phyloP scores from a whole-genome alignment of 805 yeast genomes.

The Cyberlindnera americana region DNA sequence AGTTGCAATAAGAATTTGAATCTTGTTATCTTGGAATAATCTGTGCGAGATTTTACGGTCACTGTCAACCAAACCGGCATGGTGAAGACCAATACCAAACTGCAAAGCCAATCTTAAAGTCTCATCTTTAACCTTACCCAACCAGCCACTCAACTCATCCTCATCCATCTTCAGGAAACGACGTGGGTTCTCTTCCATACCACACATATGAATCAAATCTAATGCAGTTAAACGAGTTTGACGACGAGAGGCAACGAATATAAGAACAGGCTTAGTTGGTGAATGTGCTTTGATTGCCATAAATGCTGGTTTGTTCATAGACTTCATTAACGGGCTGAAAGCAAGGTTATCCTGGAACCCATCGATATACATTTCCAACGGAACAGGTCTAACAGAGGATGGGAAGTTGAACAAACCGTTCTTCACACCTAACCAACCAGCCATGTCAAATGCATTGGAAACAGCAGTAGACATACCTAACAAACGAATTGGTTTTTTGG shows the following conservation, averaged over 20 bases:
- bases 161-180: conserved; percentile 57
- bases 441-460: conserved; percentile 90
- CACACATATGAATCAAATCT: conserved; percentile 66
- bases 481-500: conserved; percentile 86
- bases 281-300: conserved; percentile 66
- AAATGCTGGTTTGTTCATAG: conserved; percentile 73
- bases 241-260: conserved; percentile 94
- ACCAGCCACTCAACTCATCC: conserved; percentile 52
- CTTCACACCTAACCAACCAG: conserved; percentile 90
- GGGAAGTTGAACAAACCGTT: conserved; percentile 94
- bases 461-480: conserved; percentile 91
- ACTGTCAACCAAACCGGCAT: conserved; percentile 91
- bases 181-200: conserved; percentile 53
- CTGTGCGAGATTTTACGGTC: conserved; percentile 88
- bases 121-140: conserved; percentile 64
- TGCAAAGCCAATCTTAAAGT: conserved; percentile 78
- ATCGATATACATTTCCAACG: conserved; percentile 80
- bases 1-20: conserved; percentile 88
- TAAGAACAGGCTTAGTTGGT: conserved; percentile 85
- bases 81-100: conserved; percentile 89
- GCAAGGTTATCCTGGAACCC: conserved; percentile 90
- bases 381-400: conserved; percentile 93
- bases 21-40: conserved; percentile 78
- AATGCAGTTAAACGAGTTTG: conserved; percentile 88
- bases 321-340: conserved; percentile 60